Evolutionary conservation across 768 basidiomycete species (phyloP), one percentile per base, ranked within the genome.

Genomic region (Leccinum aurantiacum): DNA sequence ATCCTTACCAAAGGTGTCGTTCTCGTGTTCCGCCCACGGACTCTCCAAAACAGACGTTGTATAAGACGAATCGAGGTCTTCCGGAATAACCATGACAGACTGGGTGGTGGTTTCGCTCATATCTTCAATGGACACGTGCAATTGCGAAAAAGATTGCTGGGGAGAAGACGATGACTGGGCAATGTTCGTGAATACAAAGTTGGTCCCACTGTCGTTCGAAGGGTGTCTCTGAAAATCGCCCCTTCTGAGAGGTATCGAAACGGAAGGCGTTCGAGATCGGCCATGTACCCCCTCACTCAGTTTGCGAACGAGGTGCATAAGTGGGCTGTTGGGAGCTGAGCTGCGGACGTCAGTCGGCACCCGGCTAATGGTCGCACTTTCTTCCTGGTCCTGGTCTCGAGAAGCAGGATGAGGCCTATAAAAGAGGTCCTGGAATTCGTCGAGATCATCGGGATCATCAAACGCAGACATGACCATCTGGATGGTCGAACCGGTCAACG

Each of bases 341-440:
- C 67, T 67, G 33, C 60, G 71, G 25, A 73, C 68, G 53, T 77
- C 73, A 3, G 70, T 60, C 24, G 72, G 70, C 24, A 77, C 63
- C 62, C 58, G 70, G 41, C 41, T 65, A 59, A 47, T 27, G 53
- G 25, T n/a, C 48, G 37, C 17, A 19, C 19, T 33, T 4, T 38
- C 22, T 13, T 66, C 67, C 25, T 24, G 54, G 25, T 44, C n/a
- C 33, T 47, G 60, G 38, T 48, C 54, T 13, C 50, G 31, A 6
- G 47, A 49, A 17, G 46, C 0, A 24, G 57, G 27, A 11, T 31
- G 59, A 3, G 87, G 87, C 46, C 76, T 78, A 69, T 88, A 91
- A 72, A 91, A 91, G 8, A 92, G 76, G 66, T 91, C 87, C 38
- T 82, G 83, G 76, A 88, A 91, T 11, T 82, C 79, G n/a, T 89